Conservation (phyloP, 2,329 filamentous ascomycete species). For the Monosporascus cannonballus region DNA sequence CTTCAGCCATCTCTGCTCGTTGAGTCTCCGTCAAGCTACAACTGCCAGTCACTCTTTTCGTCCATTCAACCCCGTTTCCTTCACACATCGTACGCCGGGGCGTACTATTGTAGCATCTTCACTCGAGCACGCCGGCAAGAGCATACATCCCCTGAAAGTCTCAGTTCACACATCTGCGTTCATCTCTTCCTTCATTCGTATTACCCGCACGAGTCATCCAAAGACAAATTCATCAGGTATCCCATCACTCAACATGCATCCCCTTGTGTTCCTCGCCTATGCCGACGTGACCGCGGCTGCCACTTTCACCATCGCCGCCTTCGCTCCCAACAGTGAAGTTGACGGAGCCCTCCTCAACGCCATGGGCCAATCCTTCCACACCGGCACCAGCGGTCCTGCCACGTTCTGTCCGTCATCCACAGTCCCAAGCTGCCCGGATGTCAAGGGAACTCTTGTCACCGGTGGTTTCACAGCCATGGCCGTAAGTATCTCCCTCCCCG, state of each 20-base stretch:
- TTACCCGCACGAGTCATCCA: too few species aligned
- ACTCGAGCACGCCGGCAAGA: too few species aligned
- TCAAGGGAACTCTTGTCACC: conserved; percentile 20
- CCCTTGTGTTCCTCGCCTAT: conserved; percentile 4
- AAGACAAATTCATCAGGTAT: too few species aligned
- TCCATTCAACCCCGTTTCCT: too few species aligned
- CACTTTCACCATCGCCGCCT: conserved; percentile 18
- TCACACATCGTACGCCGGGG: too few species aligned
- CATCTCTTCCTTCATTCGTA: too few species aligned
- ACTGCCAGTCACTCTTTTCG: too few species aligned
- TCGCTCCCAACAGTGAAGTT: conserved; percentile 15
- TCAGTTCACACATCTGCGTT: too few species aligned
- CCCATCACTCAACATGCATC: conserved; percentile 2
- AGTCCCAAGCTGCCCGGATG: conserved; percentile 13
- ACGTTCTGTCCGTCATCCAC: conserved; percentile 18
- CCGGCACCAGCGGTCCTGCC: conserved; percentile 16
- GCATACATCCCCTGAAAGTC: too few species aligned
- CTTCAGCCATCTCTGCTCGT: too few species aligned
- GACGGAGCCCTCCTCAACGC: conserved; percentile 18
- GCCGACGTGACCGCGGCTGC: conserved; percentile 8
- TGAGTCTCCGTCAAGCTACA: too few species aligned
- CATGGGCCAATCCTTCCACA: conserved; percentile 15
- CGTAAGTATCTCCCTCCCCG: conserved; percentile 9
- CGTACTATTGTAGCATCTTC: too few species aligned
- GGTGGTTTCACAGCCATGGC: conserved; percentile 16